Conservation (phyloP, 2,329 filamentous ascomycete genomes). For the Apiospora rasikravindrae region DNA sequence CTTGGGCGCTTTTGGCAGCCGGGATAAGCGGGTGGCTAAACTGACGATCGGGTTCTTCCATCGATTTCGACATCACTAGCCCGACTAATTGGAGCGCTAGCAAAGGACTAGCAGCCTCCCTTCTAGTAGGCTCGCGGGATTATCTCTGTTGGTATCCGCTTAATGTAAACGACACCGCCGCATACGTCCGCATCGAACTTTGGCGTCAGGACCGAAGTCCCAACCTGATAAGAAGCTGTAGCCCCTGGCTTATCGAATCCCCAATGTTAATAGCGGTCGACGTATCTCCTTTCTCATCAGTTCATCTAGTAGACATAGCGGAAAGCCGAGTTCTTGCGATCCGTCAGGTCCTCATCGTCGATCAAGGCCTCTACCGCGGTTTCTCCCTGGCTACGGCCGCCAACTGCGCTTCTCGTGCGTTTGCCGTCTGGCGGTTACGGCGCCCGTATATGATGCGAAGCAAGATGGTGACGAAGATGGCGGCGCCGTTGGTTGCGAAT, state of each 20-base stretch:
- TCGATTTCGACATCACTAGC: not conserved
- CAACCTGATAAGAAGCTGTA: no score
- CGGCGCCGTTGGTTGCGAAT: constrained; percentile 46
- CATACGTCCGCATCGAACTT: no score
- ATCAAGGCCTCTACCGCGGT: constrained; percentile 20
- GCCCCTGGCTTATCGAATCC: no score
- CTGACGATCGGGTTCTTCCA: not conserved
- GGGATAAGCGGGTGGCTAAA: not conserved
- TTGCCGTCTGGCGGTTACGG: constrained; percentile 25
- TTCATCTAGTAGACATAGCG: constrained; percentile 26
- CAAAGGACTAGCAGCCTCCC: not conserved
- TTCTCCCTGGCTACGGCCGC: constrained; percentile 21
- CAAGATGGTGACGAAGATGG: constrained; percentile 25
- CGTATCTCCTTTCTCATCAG: no score
- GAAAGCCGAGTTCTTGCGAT: constrained; percentile 25
- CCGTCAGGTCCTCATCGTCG: constrained; percentile 25
- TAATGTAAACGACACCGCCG: no score
- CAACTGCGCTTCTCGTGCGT: constrained; percentile 23
- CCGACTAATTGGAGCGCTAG: no score
- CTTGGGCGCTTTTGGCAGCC: not conserved
- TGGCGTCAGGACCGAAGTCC: no score
- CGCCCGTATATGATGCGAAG: constrained; percentile 33
- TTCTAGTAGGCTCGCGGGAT: no score
- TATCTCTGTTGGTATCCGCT: no score
- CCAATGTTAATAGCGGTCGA: no score